Evolutionary conservation across 768 basidiomycete species (phyloP).

Genomic region (Cystobasidiopsis lactophilus): DNA sequence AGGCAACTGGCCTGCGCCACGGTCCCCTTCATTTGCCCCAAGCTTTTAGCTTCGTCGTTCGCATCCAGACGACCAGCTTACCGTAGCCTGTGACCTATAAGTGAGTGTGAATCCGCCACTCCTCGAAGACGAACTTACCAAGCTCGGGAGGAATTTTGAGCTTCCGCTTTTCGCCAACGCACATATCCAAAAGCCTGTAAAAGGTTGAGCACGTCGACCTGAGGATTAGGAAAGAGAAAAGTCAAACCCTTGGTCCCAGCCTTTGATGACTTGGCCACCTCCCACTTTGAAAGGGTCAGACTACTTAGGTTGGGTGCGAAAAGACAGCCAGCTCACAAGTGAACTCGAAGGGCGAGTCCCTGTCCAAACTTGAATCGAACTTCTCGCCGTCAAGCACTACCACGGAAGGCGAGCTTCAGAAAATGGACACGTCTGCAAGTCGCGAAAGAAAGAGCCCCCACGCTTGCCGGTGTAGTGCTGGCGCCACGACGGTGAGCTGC

Average conservation of each 20-base stretch:
- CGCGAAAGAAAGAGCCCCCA: neutral
- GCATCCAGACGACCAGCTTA: no score
- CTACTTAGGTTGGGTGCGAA: neutral
- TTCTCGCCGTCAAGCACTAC: neutral
- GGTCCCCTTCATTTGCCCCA: no score
- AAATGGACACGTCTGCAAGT: no score
- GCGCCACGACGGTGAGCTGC: neutral
- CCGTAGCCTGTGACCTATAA: no score
- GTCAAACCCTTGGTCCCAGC: neutral
- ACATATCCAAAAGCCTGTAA: neutral
- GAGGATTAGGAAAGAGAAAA: neutral
- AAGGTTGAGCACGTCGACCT: neutral
- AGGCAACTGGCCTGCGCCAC: no score
- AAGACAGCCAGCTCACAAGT: neutral
- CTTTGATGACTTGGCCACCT: neutral
- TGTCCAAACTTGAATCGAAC: neutral
- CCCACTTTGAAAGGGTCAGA: neutral
- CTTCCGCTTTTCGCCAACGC: slow-evolving; percentile 2
- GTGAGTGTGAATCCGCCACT: no score
- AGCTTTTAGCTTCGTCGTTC: no score
- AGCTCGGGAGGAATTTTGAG: slow-evolving; percentile 1
- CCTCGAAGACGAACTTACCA: no score
- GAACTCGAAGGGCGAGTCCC: neutral
- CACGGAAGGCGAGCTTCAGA: no score
- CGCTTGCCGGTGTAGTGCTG: slow-evolving; percentile 1